Base-by-base conservation (phyloP, 352 stramenopile genomes). In the Phytophthora syringae region DNA sequence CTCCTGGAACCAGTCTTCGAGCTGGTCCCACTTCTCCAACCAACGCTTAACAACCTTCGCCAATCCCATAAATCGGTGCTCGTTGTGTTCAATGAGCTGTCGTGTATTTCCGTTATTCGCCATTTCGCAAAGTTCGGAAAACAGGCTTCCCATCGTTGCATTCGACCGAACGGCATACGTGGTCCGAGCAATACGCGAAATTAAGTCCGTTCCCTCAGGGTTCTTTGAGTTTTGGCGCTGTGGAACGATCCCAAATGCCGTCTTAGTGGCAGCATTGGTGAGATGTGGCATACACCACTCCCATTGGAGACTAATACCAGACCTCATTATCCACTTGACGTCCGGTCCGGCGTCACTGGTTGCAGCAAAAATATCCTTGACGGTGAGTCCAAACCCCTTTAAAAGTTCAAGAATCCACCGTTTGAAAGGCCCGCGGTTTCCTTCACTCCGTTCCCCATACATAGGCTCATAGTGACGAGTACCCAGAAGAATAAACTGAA, bases 1-100 rank as follows among this genome's bases (percentile, higher is more conserved):
- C n/a, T 52, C 47, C 27, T 64, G 25, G n/a, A 64, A 64, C 37
- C 57, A 58, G 13, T 64, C 47, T 45, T 58, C 57, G 10, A 64
- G 57, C 30, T 57, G 36, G 2, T 49, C 54, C 54, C 32, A 62
- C 15, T 62, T 62, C n/a, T 36, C n/a, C 3, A 64, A 48, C 10
- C 57, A 18, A 16, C 57, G 47, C 9, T 28, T 43, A 7, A 64
- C 28, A 25, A 58, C 57, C 20, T 37, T 57, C 6, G 10, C 48
- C 12, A 64, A 42, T 2, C 57, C 47, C 57, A 64, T 52, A 27
- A 64, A 64, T 45, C 47, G 3, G 27, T 58, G 37, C 2, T 64
- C 37, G 32, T 42, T 60, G 18, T 52, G 40, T 11, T 52, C 40
- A 16, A 60, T 12, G 10, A 56, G 15, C n/a, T 64, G 15, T 18